A percentile compares a stretch with the other conserved stretches of the same genome.
phyloP scores from a whole-genome alignment of 352 stramenopile species.

The Globisporangium solare region DNA sequence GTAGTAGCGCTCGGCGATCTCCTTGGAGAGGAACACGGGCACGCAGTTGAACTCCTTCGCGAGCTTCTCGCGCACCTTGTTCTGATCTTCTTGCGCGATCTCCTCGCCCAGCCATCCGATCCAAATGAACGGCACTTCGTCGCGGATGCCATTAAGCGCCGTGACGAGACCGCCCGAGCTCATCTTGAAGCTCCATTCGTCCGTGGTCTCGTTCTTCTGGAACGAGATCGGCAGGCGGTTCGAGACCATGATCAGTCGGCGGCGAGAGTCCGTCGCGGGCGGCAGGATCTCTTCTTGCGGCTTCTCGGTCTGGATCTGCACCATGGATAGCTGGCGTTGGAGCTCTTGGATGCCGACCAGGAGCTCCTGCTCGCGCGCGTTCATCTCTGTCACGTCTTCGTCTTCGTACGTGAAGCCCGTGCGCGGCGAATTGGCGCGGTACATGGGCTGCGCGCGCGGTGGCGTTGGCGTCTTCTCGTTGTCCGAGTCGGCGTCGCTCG shows the following conservation, averaged over 20 bases:
- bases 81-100: constrained; percentile 76
- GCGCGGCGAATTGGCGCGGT: constrained; percentile 23
- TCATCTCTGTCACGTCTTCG: constrained; percentile 69
- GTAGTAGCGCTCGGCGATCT: constrained; percentile 78
- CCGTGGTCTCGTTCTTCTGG: constrained; percentile 75
- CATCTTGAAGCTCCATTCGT: constrained; percentile 86
- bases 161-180: constrained; percentile 83
- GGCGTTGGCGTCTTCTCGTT: not conserved
- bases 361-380: constrained; percentile 82
- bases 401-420: constrained; percentile 42
- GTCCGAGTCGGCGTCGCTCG: not conserved
- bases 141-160: constrained; percentile 61
- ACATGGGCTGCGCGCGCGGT: constrained; percentile 23
- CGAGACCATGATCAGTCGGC: constrained; percentile 84
- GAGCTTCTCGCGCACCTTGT: constrained; percentile 63
- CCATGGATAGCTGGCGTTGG: constrained; percentile 44
- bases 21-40: constrained; percentile 79
- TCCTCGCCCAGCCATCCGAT: constrained; percentile 88
- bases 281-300: constrained; percentile 11
- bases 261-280: constrained; percentile 36
- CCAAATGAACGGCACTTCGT: constrained; percentile 78
- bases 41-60: constrained; percentile 84
- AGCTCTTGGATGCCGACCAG: constrained; percentile 88
- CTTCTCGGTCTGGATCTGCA: constrained; percentile 11
- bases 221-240: constrained; percentile 82